Evolutionary conservation across 306 rosid genomes (phyloP), one percentile per base, ranked within the genome.

Genomic region (Castanopsis chinensis): DNA sequence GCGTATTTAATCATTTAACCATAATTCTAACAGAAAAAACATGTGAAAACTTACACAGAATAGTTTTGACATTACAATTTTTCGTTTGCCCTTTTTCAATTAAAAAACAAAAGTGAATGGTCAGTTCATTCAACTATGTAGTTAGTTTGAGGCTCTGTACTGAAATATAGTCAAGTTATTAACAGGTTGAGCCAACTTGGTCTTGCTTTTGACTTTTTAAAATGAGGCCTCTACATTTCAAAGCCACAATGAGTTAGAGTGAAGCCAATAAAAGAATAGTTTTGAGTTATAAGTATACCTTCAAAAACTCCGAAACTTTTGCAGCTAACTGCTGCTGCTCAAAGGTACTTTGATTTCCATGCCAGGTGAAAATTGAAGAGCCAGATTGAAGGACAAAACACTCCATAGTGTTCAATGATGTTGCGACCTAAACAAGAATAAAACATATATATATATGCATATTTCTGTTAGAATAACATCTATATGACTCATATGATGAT

Each of bases 311-410:
- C 74, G 94, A 94, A 79, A 96, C 90, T 86, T 88, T 96, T 74
- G 97, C 92, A 35, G 91, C 96, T 72, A 92, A 88, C 84, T 90
- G 98, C 85, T 96, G 99, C 90, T 96, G 99, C 78, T 96, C 99
- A 77, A 85, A 72, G 41, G 96, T 84, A 79, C 91, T 84, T 83
- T 93, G 99, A 79, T 89, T 96, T 84, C 98, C 99, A 78, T 91
- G 97, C 99, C 99, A 96, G 56, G 87, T 81, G 81, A 96, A 96
- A 81, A 93, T 72, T 51, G 99, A 83, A 82, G 97, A 90, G 73
- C 98, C 96, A 78, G 99, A 93, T 89, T 96, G 99, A 81, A 96
- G 85, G 75, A 96, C 71, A 84, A 90, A 96, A 78, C 97, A 93
- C 88, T 93, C 98, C 1, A 85, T 78, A 69, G 99, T 84, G 86